These are phyloP conservation scores for Leccinum olivaceopallidum DNA, from an alignment of 768 basidiomycete genomes.

Conservation along the genomic window DNA sequence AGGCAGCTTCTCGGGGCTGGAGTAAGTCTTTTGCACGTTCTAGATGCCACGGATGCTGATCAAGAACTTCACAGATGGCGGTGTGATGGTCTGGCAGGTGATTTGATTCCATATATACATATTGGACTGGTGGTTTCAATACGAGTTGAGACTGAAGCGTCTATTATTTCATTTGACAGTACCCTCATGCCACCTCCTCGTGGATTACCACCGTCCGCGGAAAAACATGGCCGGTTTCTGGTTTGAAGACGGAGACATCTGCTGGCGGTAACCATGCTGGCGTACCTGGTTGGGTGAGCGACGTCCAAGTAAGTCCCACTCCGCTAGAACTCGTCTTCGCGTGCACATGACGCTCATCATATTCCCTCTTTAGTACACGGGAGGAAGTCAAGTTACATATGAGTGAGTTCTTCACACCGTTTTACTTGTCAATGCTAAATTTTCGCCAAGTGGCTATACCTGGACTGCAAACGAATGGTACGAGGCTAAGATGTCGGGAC, in stretches of 20 bases:
- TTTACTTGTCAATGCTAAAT: too few species aligned
- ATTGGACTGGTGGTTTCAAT: background rate
- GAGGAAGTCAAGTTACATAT: constrained; percentile 44
- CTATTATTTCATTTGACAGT: constrained; percentile 20
- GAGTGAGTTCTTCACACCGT: constrained; percentile 27
- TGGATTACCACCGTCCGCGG: constrained; percentile 44
- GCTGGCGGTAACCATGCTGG: constrained; percentile 36
- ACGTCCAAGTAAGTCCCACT: constrained; percentile 35
- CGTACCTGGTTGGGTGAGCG: constrained; percentile 42
- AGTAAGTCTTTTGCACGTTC: constrained; percentile 42
- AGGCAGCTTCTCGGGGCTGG: constrained; percentile 66
- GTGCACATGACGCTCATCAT: background rate
- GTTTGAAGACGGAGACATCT: background rate
- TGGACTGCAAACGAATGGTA: constrained; percentile 54
- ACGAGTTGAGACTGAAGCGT: background rate
- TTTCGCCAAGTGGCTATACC: constrained; percentile 39
- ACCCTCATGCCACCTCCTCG: constrained; percentile 38
- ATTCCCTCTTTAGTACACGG: constrained; percentile 36
- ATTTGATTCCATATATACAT: background rate
- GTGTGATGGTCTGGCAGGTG: constrained; percentile 47
- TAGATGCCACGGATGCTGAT: background rate
- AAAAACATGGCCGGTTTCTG: constrained; percentile 35
- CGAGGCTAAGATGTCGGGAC: constrained; percentile 37
- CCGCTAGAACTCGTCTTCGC: background rate
- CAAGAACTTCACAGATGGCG: constrained; percentile 29